Base-by-base conservation (phyloP, 441 rosid species). In the Corymbia calophylla region DNA sequence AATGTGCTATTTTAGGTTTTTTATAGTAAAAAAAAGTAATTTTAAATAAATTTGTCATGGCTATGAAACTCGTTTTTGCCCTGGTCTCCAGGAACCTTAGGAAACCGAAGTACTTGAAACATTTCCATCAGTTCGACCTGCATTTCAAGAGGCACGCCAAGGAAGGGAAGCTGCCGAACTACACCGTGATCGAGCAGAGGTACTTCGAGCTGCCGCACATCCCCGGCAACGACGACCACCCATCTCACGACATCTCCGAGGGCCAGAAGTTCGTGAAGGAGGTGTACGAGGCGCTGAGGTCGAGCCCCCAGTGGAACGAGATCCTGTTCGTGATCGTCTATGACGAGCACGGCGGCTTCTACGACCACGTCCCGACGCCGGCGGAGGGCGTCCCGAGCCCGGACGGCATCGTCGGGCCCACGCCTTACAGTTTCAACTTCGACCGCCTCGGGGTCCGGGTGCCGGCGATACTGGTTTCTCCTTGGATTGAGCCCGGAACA, bases 401-500 rank as follows among this genome's bases (percentile, higher is more conserved):
- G 2, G 89, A 88, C 1, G 85, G 64, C 18, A 66, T 88, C 3
- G 1, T 53, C 3, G 89, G 89, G 47, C 89, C 89, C 0, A 35
- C 32, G 0, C 89, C 89, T 2, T 88, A 88, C 48, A 49, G 31
- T 27, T 88, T 88, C 62, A 19, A 31, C 3, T 88, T 88, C 16
- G 25, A 68, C 18, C 89, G 89, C 12, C 89, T 88, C 3, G 89
- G 89, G 6, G 90, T 88, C 27, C 39, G 85, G n/a, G 89, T 88
- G 55, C 89, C 89, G 0, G 89, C 89, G 7, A 88, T 88, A 25
- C 19, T 88, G 58, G 70, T 68, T 1, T 88, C 89, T 53, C 89
- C 89, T 11, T 88, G 89, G 89, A 68, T 88, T 1, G 89, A 88
- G 48, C 89, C 85, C 13, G 89, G 89, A n/a, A 88, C 89, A n/a